A percentile compares a stretch with the other conserved stretches of the same genome.
Conservation (phyloP, 805 yeast genomes). For the Wickerhamomyces kurtzmanii region DNA sequence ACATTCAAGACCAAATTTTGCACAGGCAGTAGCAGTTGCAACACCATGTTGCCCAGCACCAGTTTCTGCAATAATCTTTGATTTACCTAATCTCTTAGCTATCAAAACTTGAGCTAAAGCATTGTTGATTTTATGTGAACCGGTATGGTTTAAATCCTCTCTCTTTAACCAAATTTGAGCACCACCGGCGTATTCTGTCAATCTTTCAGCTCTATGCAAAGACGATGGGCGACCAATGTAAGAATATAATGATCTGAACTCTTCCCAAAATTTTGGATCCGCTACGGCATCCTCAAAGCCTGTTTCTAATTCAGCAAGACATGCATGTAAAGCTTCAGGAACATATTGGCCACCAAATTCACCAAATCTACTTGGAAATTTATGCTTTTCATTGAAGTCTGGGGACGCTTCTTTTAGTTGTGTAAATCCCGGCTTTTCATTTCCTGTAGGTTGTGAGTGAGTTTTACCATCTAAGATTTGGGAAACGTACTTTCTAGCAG, state of each 20-base stretch:
- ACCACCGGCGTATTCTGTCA: slow-evolving; percentile 87
- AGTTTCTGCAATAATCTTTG: slow-evolving; percentile 75
- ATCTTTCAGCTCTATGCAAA: slow-evolving; percentile 83
- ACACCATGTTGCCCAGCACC: slow-evolving; percentile 96
- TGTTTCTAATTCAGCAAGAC: slow-evolving; percentile 78
- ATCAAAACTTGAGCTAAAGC: slow-evolving; percentile 76
- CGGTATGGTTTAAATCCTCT: slow-evolving; percentile 90
- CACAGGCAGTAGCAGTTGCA: slow-evolving; percentile 89
- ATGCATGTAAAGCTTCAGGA: slow-evolving; percentile 91
- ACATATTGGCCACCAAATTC: slow-evolving; percentile 98
- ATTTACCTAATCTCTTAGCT: slow-evolving; percentile 73
- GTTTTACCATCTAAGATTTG: slow-evolving; percentile 57
- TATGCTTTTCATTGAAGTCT: slow-evolving; percentile 48
- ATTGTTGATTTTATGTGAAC: slow-evolving; percentile 80
- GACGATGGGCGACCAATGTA: slow-evolving; percentile 97
- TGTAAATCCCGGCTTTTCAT: slow-evolving; percentile 23
- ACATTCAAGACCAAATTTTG: slow-evolving; percentile 87
- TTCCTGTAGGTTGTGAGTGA: slow-evolving; percentile 15
- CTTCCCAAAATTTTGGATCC: slow-evolving; percentile 91
- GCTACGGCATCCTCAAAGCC: slow-evolving; percentile 85
- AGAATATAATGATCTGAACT: slow-evolving; percentile 71
- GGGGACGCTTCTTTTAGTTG: slow-evolving; percentile 21
- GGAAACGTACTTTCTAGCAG: slow-evolving; percentile 59
- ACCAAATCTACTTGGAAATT: slow-evolving; percentile 76
- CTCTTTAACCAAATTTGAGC: slow-evolving; percentile 96